phyloP scores from a whole-genome alignment of 2,329 filamentous ascomycete genomes.

The Fusarium pseudoanthophilum region DNA sequence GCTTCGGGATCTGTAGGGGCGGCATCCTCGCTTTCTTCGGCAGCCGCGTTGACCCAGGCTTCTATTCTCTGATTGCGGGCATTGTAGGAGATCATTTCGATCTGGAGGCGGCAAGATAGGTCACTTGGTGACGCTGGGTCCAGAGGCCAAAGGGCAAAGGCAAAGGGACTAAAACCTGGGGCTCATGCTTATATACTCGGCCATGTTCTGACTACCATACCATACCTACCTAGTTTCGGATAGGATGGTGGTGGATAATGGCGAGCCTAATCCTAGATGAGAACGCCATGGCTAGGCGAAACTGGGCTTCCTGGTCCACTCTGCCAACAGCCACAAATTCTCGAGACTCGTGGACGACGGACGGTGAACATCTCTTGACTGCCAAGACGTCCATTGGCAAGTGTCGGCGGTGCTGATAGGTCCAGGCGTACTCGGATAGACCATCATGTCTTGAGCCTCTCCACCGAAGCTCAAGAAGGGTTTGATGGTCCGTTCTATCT shows the following conservation, averaged over 20 bases:
- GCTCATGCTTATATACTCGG: conserved; percentile 41
- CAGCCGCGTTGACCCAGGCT: conserved; percentile 35
- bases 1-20: conserved; percentile 41
- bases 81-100: conserved; percentile 43
- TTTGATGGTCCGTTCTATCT: conserved; percentile 20
- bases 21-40: conserved; percentile 40
- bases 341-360: conserved; percentile 30
- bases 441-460: conserved; percentile 15
- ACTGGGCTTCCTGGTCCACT: conserved; percentile 39
- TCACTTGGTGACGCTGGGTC: conserved; percentile 39
- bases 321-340: conserved; percentile 39
- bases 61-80: conserved; percentile 44
- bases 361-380: conserved; percentile 33
- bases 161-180: conserved; percentile 27
- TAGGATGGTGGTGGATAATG: conserved; percentile 33
- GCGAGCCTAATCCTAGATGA: conserved; percentile 33
- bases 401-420: conserved; percentile 37
- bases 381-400: conserved; percentile 34
- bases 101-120: conserved; percentile 30
- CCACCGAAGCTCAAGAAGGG: conserved; percentile 34
- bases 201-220: conserved; percentile 16
- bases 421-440: conserved; percentile 26
- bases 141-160: conserved; percentile 14
- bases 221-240: not conserved
- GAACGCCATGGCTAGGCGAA: conserved; percentile 34